Evolutionary conservation across 371 early-diverging fungal species (phyloP), one percentile per base, ranked within the genome.

Genomic region (Syncephalastrum racemosum): DNA sequence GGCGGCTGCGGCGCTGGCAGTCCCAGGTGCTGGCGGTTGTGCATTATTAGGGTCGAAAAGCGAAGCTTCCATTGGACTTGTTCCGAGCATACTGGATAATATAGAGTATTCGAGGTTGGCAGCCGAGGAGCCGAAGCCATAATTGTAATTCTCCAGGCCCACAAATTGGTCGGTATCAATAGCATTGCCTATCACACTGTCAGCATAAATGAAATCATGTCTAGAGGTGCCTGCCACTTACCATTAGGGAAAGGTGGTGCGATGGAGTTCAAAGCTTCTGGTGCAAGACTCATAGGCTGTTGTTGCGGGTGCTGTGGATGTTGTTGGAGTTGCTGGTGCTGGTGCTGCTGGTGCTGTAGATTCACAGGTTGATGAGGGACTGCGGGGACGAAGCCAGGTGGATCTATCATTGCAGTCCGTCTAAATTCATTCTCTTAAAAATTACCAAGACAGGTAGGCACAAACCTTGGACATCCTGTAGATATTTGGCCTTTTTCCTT

Each of bases 71-170:
- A 48, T 47, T 31, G 36, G 36, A 20, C 71, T 58, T 60, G 68
- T 78, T 19, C 67, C 75, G 42, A 93, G 77, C 93, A 95, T 93
- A 60, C 81, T 91, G 14, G 90, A 90, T 16, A 94, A 72, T 41
- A 93, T 86, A 7, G 90, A 83, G 62, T 93, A 92, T 67, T 95
- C 94, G n/a, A 91, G 82, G 66, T 90, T 92, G 60, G 90, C 77
- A 18, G 90, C 79, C 45, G 90, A 92, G 1, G 93, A 93, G 47
- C 90, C 91, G 76, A 95, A 95, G 47, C 81, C 84, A 64, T 76
- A 74, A 50, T 80, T 70, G 27, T 65, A 50, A 36, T 49, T 46
- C 22, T 55, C 69, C 50, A 61, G 64, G 25, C 56, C 54, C 27
- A 70, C 27, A 20, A 71, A 53, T 23, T 56, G 57, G 22, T 47